A percentile compares a stretch with the other conserved stretches of the same genome.
Evolutionary conservation across 331 rosid genomes (phyloP).

Genomic region (Quercus phellos): DNA sequence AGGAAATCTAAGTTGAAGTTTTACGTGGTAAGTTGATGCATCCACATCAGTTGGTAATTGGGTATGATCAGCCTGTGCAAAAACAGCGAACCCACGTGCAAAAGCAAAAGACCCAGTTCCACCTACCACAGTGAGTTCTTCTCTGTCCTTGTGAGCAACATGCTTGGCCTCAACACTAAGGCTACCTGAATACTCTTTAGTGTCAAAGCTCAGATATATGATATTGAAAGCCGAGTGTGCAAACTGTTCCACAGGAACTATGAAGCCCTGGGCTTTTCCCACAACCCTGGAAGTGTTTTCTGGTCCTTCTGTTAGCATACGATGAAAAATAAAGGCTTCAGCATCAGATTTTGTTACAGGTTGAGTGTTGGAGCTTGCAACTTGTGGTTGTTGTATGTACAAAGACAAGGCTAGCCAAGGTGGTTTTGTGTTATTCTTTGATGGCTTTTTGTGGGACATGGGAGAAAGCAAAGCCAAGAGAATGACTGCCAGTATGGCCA

Average conservation of each 20-base stretch:
- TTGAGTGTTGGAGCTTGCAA: conserved; percentile 24
- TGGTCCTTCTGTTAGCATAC: conserved; percentile 60
- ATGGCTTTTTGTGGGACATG: conserved; percentile 28
- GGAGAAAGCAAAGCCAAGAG: conserved; percentile 67
- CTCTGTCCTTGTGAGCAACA: conserved; percentile 24
- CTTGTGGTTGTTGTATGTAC: conserved; percentile 66
- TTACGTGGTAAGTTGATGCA: conserved; percentile 45
- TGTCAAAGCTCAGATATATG: conserved; percentile 60
- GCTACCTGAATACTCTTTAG: conserved; percentile 52
- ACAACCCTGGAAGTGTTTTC: conserved; percentile 57
- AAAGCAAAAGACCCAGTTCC: conserved; percentile 91
- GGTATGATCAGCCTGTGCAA: conserved; percentile 30
- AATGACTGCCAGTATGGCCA: conserved; percentile 56
- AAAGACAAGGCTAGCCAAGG: conserved; percentile 61
- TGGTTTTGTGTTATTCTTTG: conserved; percentile 24
- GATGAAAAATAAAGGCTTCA: conserved; percentile 49
- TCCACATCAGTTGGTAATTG: conserved; percentile 12
- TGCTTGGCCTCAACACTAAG: conserved; percentile 52
- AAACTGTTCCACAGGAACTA: conserved; percentile 55
- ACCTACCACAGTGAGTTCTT: conserved; percentile 57
- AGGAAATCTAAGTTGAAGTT: conserved; percentile 74
- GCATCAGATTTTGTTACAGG: conserved; percentile 16
- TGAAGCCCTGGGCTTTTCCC: conserved; percentile 69
- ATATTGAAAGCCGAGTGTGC: conserved; percentile 61
- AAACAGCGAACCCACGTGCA: conserved; percentile 70